phyloP scores from a whole-genome alignment of 768 basidiomycete genomes.

The Lyophyllum shimeji region DNA sequence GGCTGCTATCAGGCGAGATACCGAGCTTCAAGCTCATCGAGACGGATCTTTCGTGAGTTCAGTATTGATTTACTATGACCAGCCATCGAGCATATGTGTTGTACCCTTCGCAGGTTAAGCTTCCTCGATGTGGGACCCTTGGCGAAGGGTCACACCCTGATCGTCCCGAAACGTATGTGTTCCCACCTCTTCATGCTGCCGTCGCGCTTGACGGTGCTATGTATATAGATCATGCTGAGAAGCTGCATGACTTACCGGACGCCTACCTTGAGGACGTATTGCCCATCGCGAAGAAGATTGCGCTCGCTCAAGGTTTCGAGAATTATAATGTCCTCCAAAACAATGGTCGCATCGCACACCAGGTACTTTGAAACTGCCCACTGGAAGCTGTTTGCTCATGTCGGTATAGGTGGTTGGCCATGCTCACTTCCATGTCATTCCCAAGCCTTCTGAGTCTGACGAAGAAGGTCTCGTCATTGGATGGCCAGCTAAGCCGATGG shows the following conservation, averaged over 20 bases:
- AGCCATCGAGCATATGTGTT: neutral
- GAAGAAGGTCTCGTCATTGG: slow-evolving; percentile 76
- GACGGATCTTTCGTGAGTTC: slow-evolving; percentile 64
- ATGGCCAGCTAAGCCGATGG: slow-evolving; percentile 66
- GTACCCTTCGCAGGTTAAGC: slow-evolving; percentile 51
- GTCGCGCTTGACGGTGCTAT: neutral
- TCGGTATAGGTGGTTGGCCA: slow-evolving; percentile 66
- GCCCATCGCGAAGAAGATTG: slow-evolving; percentile 86
- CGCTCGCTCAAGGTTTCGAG: slow-evolving; percentile 65
- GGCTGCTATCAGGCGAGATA: slow-evolving; percentile 67
- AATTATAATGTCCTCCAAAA: slow-evolving; percentile 88
- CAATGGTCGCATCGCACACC: slow-evolving; percentile 58
- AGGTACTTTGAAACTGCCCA: slow-evolving; percentile 30
- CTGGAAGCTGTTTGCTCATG: neutral
- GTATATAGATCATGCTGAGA: slow-evolving; percentile 81
- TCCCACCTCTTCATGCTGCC: neutral
- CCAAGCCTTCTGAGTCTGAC: slow-evolving; percentile 69
- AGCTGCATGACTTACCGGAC: slow-evolving; percentile 87
- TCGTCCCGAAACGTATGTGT: slow-evolving; percentile 87
- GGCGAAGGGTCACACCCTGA: slow-evolving; percentile 84
- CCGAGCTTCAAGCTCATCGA: slow-evolving; percentile 86
- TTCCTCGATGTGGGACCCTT: slow-evolving; percentile 95
- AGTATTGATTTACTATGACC: neutral
- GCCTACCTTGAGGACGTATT: slow-evolving; percentile 76
- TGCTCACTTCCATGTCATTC: slow-evolving; percentile 93